Conservation (phyloP, 495 filamentous ascomycete genomes). For the Penicillium odoratum region DNA sequence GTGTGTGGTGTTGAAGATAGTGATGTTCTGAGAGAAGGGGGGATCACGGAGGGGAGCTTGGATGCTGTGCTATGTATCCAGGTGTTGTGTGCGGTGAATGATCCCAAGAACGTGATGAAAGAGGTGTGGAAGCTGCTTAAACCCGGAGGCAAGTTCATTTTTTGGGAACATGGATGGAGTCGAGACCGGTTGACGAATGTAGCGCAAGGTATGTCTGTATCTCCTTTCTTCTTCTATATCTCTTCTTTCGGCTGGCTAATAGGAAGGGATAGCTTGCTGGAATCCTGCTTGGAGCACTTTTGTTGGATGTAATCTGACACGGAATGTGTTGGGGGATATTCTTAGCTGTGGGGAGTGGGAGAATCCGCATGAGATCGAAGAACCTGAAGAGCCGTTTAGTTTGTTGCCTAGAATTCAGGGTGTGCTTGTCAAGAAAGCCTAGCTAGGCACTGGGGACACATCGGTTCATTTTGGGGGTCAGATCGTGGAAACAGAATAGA, state of each 20-base stretch:
- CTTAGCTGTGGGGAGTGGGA: conserved; percentile 27
- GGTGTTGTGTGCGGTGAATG: conserved; percentile 30
- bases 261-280: conserved; percentile 20
- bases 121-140: conserved; percentile 31
- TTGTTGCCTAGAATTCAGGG: conserved; percentile 25
- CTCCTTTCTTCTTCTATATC: neutral
- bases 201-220: conserved; percentile 28
- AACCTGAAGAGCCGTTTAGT: conserved; percentile 20
- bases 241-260: conserved; percentile 6
- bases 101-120: conserved; percentile 25
- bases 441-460: conserved; percentile 4
- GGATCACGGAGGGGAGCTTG: conserved; percentile 39
- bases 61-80: conserved; percentile 32
- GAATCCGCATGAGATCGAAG: conserved; percentile 24
- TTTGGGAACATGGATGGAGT: conserved; percentile 45
- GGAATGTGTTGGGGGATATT: conserved; percentile 25
- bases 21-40: conserved; percentile 31
- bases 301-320: conserved; percentile 23
- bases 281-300: conserved; percentile 30
- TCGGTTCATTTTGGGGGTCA: no score
- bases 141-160: conserved; percentile 40
- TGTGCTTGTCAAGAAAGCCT: conserved; percentile 25
- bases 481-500: no score
- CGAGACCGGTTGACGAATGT: conserved; percentile 26
- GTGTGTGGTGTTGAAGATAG: conserved; percentile 39